These are phyloP conservation scores for Fusarium newnesense DNA, from an alignment of 2,329 filamentous ascomycete genomes.

Conservation along the genomic window DNA sequence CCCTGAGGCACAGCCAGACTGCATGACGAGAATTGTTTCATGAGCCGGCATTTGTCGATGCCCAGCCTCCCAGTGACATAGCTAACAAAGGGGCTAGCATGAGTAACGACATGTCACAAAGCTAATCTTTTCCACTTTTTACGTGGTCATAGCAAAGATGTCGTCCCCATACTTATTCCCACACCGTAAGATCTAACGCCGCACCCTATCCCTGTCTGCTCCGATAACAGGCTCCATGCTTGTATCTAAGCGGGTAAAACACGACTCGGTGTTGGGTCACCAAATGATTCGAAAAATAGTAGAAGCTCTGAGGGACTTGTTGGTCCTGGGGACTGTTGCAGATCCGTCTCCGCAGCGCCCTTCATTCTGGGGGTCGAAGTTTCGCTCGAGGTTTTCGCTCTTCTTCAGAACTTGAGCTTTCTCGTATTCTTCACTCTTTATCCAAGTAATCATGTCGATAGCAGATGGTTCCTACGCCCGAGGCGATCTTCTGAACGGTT, in stretches of 20 bases:
- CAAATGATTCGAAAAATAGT: background rate
- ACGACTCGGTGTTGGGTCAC: background rate
- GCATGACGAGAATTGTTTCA: background rate
- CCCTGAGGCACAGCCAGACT: background rate
- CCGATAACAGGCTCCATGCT: background rate
- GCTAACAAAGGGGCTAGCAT: background rate
- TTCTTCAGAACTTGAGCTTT: background rate
- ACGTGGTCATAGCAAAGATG: background rate
- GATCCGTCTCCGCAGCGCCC: background rate
- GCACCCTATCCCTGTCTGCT: background rate
- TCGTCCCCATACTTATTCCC: background rate
- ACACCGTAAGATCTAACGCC: constrained; percentile 22
- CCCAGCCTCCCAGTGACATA: background rate
- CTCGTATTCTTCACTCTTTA: background rate
- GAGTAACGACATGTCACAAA: background rate
- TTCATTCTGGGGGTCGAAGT: background rate
- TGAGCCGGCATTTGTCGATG: background rate
- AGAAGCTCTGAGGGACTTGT: constrained; percentile 2
- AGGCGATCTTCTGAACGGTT: constrained; percentile 35
- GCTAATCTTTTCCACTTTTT: background rate
- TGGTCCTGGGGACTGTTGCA: background rate
- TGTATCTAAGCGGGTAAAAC: background rate
- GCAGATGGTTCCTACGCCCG: constrained; percentile 25
- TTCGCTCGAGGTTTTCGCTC: background rate
- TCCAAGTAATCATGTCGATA: constrained; percentile 19